Percentiles rank a stretch among this genome's conserved stretches.
These are phyloP conservation scores for Fusarium praegraminearum DNA, from an alignment of 2,329 filamentous ascomycete genomes.

Conservation along the genomic window DNA sequence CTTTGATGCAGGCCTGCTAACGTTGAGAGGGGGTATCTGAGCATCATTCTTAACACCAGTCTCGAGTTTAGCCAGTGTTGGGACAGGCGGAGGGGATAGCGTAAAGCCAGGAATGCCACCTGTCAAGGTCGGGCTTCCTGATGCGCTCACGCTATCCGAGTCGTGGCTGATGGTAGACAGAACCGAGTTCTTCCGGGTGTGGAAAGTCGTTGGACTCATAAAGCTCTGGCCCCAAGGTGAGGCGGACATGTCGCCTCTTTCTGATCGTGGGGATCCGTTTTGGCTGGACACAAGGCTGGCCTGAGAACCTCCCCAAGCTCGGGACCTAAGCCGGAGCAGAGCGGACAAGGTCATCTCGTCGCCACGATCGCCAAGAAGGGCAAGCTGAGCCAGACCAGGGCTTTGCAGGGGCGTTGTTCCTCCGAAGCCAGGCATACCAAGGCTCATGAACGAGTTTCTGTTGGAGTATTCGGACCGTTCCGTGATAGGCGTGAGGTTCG, in stretches of 20 bases:
- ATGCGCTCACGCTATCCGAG: constrained; percentile 60
- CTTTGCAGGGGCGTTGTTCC: constrained; percentile 69
- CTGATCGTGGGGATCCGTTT: constrained; percentile 64
- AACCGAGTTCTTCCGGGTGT: constrained; percentile 62
- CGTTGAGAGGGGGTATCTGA: constrained; percentile 21
- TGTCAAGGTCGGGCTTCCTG: constrained; percentile 65
- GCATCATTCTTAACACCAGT: constrained; percentile 25
- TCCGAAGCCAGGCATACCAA: constrained; percentile 59
- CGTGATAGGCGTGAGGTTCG: constrained; percentile 95
- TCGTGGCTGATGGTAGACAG: constrained; percentile 63
- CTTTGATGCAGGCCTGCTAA: constrained; percentile 22
- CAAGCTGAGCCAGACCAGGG: constrained; percentile 82
- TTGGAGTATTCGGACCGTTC: constrained; percentile 97
- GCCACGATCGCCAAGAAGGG: constrained; percentile 68
- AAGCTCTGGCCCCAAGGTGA: constrained; percentile 55
- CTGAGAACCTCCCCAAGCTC: constrained; percentile 85
- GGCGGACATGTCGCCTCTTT: constrained; percentile 61
- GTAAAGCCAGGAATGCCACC: constrained; percentile 53
- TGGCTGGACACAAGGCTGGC: constrained; percentile 72
- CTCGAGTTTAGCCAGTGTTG: constrained; percentile 27
- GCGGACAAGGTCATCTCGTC: constrained; percentile 79
- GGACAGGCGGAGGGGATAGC: constrained; percentile 45
- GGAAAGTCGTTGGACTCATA: constrained; percentile 46
- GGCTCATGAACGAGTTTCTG: constrained; percentile 87
- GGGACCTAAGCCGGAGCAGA: constrained; percentile 77